phyloP scores from a whole-genome alignment of 129 eudicot species.

The Flaveria ramosissima region DNA sequence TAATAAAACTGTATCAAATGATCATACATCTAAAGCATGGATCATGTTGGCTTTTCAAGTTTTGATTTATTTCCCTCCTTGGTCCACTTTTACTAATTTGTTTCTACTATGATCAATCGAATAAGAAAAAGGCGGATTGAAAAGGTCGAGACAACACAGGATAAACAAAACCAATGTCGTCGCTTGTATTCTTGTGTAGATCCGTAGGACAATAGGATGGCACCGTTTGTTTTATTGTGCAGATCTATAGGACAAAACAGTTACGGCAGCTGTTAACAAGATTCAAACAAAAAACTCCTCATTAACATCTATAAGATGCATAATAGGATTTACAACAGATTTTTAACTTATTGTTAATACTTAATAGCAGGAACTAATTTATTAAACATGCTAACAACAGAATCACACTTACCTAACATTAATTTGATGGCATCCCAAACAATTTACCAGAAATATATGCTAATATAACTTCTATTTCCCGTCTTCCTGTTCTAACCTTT shows the following conservation, averaged over 20 bases:
- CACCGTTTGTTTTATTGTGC: neutral
- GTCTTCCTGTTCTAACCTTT: neutral
- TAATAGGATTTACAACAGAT: neutral
- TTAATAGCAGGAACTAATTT: neutral
- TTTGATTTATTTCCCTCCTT: neutral
- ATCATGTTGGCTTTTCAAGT: neutral
- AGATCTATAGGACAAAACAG: neutral
- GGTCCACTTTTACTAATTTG: neutral
- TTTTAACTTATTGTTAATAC: neutral
- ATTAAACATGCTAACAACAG: constrained; percentile 9
- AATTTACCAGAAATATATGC: neutral
- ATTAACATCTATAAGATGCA: neutral
- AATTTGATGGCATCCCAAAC: constrained; percentile 1
- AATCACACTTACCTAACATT: constrained; percentile 8
- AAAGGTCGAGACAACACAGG: neutral
- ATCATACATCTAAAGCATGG: neutral
- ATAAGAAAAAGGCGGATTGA: too few species aligned
- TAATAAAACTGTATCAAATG: constrained; percentile 16
- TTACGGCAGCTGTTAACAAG: neutral
- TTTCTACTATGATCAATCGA: neutral
- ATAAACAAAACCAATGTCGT: neutral
- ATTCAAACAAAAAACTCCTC: constrained; percentile 22
- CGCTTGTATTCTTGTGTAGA: neutral
- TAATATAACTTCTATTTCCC: too few species aligned
- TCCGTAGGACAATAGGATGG: neutral